These are phyloP conservation scores for Climacium dendroides DNA, from an alignment of 225 moss, liverwort and hornwort species.

Conservation along the genomic window DNA sequence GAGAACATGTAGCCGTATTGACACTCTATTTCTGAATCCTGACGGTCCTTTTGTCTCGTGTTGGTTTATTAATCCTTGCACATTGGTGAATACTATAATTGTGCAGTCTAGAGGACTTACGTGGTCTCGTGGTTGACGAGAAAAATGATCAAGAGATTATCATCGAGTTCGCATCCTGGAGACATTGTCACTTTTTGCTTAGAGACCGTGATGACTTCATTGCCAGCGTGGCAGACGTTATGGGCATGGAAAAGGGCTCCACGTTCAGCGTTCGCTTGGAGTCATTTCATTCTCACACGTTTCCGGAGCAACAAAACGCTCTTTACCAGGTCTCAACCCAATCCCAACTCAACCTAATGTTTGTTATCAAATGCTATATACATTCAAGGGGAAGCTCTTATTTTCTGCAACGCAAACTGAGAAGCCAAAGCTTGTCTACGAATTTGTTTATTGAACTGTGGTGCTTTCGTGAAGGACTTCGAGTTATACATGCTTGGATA, in stretches of 20 bases:
- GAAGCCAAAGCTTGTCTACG: not conserved
- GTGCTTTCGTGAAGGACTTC: not conserved
- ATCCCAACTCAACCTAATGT: not conserved
- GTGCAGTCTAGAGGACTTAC: conserved; percentile 80
- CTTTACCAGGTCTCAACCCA: conserved; percentile 51
- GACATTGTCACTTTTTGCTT: conserved; percentile 57
- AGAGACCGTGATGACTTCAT: conserved; percentile 81
- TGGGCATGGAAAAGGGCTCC: conserved; percentile 69
- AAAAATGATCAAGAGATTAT: conserved; percentile 62
- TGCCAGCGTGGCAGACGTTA: conserved; percentile 72
- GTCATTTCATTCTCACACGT: conserved; percentile 54
- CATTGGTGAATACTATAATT: not conserved
- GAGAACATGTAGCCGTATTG: not conserved
- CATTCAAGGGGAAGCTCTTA: not conserved
- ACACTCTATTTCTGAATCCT: not conserved
- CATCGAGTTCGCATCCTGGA: conserved; percentile 86
- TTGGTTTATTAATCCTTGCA: not conserved
- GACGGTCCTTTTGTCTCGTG: not conserved
- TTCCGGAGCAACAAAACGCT: conserved; percentile 63
- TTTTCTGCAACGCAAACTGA: not conserved
- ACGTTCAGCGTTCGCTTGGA: conserved; percentile 76
- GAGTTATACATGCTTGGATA: not conserved
- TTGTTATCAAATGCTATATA: not conserved
- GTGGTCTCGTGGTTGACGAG: conserved; percentile 75
- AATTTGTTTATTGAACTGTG: not conserved